Evolutionary conservation across 495 filamentous ascomycete genomes (phyloP).

Genomic region (Cercophora samala): DNA sequence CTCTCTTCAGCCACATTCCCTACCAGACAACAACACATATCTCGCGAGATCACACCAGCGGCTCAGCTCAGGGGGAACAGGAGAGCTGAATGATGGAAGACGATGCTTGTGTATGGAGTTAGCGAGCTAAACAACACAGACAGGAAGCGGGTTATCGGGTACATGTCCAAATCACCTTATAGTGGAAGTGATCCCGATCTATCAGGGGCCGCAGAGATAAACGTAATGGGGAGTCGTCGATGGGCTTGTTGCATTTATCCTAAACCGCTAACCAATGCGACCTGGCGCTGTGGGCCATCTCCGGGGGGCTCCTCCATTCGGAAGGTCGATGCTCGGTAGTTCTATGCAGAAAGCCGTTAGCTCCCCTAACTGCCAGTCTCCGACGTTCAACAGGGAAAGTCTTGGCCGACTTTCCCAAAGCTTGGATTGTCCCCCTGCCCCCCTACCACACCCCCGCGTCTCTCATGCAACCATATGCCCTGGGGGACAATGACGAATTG

Average conservation of each 20-base stretch:
- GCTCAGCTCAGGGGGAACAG: no score
- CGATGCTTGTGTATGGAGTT: not conserved
- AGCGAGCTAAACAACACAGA: not conserved
- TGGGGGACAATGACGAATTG: not conserved
- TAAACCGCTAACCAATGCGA: not conserved
- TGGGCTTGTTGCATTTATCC: not conserved
- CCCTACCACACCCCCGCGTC: not conserved
- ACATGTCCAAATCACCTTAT: not conserved
- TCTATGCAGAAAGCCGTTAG: not conserved
- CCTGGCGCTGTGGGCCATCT: not conserved
- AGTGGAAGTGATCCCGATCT: not conserved
- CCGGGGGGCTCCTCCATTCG: not conserved
- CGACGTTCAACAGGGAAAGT: not conserved
- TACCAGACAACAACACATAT: not conserved
- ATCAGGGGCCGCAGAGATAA: not conserved
- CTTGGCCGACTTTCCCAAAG: conserved; percentile 10
- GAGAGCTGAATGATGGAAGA: not conserved
- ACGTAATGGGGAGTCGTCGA: not conserved
- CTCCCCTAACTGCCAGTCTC: not conserved
- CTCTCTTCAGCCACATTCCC: not conserved
- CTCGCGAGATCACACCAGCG: not conserved
- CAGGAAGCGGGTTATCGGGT: not conserved
- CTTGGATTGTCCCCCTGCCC: not conserved
- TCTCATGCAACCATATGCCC: not conserved
- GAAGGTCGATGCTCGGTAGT: not conserved